A percentile compares a stretch with the other conserved stretches of the same genome.
Conservation (phyloP, 2,329 filamentous ascomycete species). For the Zasmidium citrigriseum region DNA sequence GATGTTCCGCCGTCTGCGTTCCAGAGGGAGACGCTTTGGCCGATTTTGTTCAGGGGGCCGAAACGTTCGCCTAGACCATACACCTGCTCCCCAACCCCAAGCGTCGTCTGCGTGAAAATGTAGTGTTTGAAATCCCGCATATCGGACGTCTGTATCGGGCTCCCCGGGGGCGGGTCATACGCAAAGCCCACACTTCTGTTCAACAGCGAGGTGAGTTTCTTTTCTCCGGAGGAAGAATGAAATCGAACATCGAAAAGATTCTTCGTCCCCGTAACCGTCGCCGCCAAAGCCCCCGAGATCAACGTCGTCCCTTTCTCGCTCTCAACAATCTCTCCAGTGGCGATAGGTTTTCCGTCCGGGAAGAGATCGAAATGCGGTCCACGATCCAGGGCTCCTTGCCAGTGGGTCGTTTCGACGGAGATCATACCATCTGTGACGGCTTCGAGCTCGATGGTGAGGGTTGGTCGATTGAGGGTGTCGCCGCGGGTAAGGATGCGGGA, state of each 20-base stretch:
- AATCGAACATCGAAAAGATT: slow-evolving; percentile 60
- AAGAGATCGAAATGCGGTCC: slow-evolving; percentile 62
- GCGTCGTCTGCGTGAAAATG: slow-evolving; percentile 48
- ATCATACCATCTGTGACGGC: slow-evolving; percentile 61
- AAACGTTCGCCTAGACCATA: slow-evolving; percentile 77
- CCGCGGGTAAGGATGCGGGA: slow-evolving; percentile 56
- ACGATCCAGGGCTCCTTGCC: slow-evolving; percentile 53
- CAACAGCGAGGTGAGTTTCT: slow-evolving; percentile 56
- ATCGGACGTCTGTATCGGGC: slow-evolving; percentile 56
- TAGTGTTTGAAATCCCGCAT: slow-evolving; percentile 47
- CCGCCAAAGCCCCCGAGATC: slow-evolving; percentile 54
- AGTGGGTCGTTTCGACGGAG: slow-evolving; percentile 61
- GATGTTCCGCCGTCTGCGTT: slow-evolving; percentile 65
- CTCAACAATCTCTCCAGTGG: slow-evolving; percentile 43
- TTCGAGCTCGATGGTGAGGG: slow-evolving; percentile 48
- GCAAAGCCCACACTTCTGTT: slow-evolving; percentile 60
- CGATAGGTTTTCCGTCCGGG: slow-evolving; percentile 51
- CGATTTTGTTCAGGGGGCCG: slow-evolving; percentile 74
- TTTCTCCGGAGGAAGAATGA: slow-evolving; percentile 51
- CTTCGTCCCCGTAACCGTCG: slow-evolving; percentile 51
- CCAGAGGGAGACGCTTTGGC: slow-evolving; percentile 68
- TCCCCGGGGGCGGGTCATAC: slow-evolving; percentile 56
- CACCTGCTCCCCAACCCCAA: slow-evolving; percentile 62
- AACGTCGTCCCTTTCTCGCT: slow-evolving; percentile 51
- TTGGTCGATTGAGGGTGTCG: slow-evolving; percentile 40